phyloP scores from a whole-genome alignment of 2,329 filamentous ascomycete species.

The Penicillium sp. region DNA sequence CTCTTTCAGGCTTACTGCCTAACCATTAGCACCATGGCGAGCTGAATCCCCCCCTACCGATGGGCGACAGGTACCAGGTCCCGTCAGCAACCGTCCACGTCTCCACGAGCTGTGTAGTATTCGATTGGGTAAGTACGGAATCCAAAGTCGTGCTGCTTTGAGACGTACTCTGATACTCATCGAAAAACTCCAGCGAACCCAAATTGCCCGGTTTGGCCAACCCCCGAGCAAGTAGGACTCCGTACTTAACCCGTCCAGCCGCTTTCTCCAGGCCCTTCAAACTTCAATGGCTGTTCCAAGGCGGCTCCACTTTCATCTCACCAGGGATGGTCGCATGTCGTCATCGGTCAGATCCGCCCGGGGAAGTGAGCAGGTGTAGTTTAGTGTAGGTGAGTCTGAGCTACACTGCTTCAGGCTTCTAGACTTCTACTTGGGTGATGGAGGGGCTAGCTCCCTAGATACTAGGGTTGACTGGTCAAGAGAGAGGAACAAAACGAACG shows the following conservation, averaged over 20 bases:
- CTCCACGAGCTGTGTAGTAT: too few species aligned
- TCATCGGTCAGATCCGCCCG: slow-evolving; percentile 12
- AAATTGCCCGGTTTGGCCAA: neutral
- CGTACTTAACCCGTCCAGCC: neutral
- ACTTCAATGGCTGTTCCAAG: neutral
- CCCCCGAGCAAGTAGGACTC: neutral
- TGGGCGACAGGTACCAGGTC: neutral
- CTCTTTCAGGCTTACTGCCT: neutral
- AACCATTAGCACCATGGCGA: neutral
- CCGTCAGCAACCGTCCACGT: neutral
- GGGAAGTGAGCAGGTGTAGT: neutral
- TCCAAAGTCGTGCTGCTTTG: neutral
- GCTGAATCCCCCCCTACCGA: neutral
- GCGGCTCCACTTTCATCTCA: slow-evolving; percentile 14
- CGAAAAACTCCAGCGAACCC: neutral
- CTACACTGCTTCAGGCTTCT: too few species aligned
- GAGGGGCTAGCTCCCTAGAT: neutral
- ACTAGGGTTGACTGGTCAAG: neutral
- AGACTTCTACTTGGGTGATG: too few species aligned
- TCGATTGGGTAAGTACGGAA: neutral
- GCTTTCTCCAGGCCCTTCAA: neutral
- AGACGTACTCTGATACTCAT: neutral
- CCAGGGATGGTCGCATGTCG: slow-evolving; percentile 13
- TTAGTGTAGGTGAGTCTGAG: neutral
- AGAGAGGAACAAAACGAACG: neutral